Evolutionary conservation across 2,329 filamentous ascomycete species (phyloP), one percentile per base, ranked within the genome.

Genomic region (Trichoderma endophyticum): DNA sequence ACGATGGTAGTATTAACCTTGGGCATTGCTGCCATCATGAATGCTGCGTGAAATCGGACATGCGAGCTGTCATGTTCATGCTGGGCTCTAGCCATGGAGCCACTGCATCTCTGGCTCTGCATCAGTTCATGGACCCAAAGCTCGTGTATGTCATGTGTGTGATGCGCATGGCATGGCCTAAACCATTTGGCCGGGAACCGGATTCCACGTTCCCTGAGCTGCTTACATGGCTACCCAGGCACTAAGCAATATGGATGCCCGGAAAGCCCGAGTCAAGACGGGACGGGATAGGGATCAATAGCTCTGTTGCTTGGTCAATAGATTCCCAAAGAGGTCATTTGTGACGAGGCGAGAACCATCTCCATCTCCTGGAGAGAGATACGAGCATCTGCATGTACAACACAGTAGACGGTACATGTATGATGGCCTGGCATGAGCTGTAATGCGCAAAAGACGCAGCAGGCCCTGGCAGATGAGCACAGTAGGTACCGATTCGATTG

Each of bases 401-500:
- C n/a, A 51, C 43, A 21, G 43, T 51, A 11, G n/a, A 43, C 15
- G 3, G 39, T 43, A 43, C 39, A 43, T 43, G 39, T n/a, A 43
- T 15, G 39, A 43, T 5, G 43, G 56, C 56, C 57, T n/a, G 18
- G 57, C n/a, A 34, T 60, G 39, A 43, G 39, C 39, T n/a, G 57
- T 34, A 60, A 60, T 51, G 36, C 18, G 43, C 21, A 43, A 68
- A 30, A 56, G 18, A 69, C 56, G 54, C 43, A 57, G 54, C 24
- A 51, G 36, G 66, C 66, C 66, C 66, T 69, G 66, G 36, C 66
- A 61, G 66, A 69, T 43, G 56, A 24, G 34, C 56, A 30, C 36
- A 24, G 34, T 56, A n/a, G 43, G 54, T 60, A 69, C 36, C 56
- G 66, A 60, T 51, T 39, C 66, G 66, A 69, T 69, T 69, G 66